These are phyloP conservation scores for Mesotaenium endlicherianum DNA, from an alignment of 139 green algal species.

Conservation along the genomic window DNA sequence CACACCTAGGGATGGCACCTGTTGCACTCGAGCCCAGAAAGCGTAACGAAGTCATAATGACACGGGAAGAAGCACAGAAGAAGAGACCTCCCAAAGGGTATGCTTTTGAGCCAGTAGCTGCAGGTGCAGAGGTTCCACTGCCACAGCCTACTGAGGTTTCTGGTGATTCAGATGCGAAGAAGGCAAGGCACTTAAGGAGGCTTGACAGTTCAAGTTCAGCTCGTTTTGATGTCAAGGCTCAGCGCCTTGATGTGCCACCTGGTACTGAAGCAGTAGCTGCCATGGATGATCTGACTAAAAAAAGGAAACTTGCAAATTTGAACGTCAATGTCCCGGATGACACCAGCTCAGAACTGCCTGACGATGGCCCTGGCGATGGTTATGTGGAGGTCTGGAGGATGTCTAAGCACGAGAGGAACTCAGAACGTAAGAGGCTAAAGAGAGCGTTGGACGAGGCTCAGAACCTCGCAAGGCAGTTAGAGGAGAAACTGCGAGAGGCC, in stretches of 20 bases:
- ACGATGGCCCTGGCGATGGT: not conserved
- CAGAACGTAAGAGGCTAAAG: not conserved
- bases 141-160: not conserved
- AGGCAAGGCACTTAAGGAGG: slow-evolving; percentile 1
- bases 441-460: too few species aligned
- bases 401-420: not conserved
- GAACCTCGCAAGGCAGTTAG: too few species aligned
- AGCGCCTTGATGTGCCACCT: too few species aligned
- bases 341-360: not conserved
- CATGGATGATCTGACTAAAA: not conserved
- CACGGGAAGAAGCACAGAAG: slow-evolving; percentile 22
- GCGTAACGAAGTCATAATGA: slow-evolving; percentile 31
- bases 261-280: too few species aligned
- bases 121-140: not conserved
- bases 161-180: not conserved
- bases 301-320: not conserved
- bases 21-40: slow-evolving; percentile 10
- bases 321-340: not conserved
- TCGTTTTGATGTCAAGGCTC: slow-evolving; percentile 1
- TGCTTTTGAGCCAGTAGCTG: not conserved
- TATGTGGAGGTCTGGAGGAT: not conserved
- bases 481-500: not conserved
- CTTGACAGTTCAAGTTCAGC: not conserved
- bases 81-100: slow-evolving; percentile 19
- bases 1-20: slow-evolving; percentile 3